Percentiles rank a stretch among this genome's conserved stretches.
These are phyloP conservation scores for Cladosporium oxysporum DNA, from an alignment of 2,329 filamentous ascomycete genomes.

Conservation along the genomic window DNA sequence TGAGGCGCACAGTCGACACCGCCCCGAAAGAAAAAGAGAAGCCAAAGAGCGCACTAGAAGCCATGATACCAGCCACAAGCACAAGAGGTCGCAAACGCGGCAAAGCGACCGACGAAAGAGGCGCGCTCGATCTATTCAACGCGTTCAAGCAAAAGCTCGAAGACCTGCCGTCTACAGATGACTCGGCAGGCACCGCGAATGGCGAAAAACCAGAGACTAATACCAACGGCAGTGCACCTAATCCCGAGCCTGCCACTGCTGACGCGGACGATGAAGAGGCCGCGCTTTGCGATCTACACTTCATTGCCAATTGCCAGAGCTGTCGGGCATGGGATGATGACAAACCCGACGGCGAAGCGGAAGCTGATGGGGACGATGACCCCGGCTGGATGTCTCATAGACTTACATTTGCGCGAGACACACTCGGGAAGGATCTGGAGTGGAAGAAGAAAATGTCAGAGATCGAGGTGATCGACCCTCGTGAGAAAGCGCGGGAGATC, in stretches of 20 bases:
- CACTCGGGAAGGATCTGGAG: constrained; percentile 82
- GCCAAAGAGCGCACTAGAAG: constrained; percentile 68
- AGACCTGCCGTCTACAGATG: constrained; percentile 28
- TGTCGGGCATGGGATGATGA: constrained; percentile 81
- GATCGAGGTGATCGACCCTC: constrained; percentile 77
- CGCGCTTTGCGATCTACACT: constrained; percentile 86
- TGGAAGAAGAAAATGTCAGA: constrained; percentile 92
- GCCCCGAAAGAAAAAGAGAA: constrained; percentile 52
- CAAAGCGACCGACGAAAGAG: constrained; percentile 52
- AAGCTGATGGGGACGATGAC: constrained; percentile 55
- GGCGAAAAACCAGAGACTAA: constrained; percentile 13
- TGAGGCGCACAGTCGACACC: constrained; percentile 62
- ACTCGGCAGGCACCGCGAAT: not conserved
- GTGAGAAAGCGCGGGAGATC: constrained; percentile 35
- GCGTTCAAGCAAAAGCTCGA: constrained; percentile 80
- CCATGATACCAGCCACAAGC: constrained; percentile 72
- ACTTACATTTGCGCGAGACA: constrained; percentile 84
- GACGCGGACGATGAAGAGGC: constrained; percentile 64
- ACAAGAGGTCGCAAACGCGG: constrained; percentile 70
- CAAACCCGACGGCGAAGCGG: constrained; percentile 59
- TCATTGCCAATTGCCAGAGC: constrained; percentile 92
- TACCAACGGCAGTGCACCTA: constrained; percentile 11
- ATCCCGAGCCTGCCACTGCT: constrained; percentile 37
- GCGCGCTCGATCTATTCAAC: constrained; percentile 70
- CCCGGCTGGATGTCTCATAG: constrained; percentile 83